Evolutionary conservation across 345 rosid species (phyloP).

Genomic region (Populus simonii): DNA sequence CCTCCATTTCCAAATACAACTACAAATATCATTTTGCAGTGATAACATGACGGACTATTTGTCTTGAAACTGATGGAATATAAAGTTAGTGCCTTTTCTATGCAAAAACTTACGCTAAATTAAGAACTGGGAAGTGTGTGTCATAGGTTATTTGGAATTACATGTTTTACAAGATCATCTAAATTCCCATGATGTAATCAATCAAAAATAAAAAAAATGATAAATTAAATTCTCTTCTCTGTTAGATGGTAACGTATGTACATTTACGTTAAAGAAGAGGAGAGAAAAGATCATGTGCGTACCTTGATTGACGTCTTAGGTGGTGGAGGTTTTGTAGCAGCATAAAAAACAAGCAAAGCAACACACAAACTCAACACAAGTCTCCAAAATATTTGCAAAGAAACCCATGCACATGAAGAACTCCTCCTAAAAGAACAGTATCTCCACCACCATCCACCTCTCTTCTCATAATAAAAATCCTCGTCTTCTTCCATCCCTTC

Average conservation of each 20-base stretch:
- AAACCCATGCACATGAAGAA: slow-evolving; percentile 54
- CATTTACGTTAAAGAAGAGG: not conserved
- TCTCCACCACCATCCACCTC: slow-evolving; percentile 49
- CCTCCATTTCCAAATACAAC: rapidly evolving
- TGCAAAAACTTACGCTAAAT: too few species aligned
- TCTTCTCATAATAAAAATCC: slow-evolving; percentile 21
- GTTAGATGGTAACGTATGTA: not conserved
- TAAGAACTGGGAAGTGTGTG: too few species aligned
- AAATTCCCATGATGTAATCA: too few species aligned
- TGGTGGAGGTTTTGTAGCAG: slow-evolving; percentile 75
- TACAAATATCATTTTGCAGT: too few species aligned
- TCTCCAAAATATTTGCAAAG: slow-evolving; percentile 72
- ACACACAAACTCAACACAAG: slow-evolving; percentile 58
- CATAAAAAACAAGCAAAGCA: slow-evolving; percentile 76
- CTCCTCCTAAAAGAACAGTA: slow-evolving; percentile 47
- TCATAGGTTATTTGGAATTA: not conserved
- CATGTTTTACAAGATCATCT: not conserved
- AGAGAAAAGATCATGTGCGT: not conserved
- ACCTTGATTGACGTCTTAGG: slow-evolving; percentile 71
- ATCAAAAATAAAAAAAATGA: too few species aligned
- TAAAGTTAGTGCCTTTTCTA: too few species aligned
- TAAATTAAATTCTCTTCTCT: too few species aligned
- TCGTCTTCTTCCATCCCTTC: slow-evolving; percentile 16
- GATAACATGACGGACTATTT: too few species aligned
- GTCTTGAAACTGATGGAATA: too few species aligned